A percentile compares a stretch with the other conserved stretches of the same genome.
Conservation (phyloP, 2,329 filamentous ascomycete species). For the Sclerotiophoma versabilis region DNA sequence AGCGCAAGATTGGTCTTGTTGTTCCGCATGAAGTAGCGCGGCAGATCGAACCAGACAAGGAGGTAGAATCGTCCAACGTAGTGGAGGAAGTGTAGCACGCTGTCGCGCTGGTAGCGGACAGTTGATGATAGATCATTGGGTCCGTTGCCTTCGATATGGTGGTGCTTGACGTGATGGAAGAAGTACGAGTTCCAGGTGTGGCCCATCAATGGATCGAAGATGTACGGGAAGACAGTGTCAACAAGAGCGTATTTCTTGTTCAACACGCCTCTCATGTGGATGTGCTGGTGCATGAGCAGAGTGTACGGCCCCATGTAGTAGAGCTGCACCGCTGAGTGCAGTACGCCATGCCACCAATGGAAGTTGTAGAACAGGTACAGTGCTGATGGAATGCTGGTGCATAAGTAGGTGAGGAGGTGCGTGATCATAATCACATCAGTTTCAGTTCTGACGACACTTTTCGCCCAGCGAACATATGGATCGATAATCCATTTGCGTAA, state of each 20-base stretch:
- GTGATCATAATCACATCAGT: constrained; percentile 82
- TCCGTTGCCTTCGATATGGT: constrained; percentile 83
- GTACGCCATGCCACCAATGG: constrained; percentile 69
- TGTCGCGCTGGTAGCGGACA: constrained; percentile 77
- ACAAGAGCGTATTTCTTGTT: constrained; percentile 62
- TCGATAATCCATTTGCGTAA: constrained; percentile 59
- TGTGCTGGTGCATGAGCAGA: constrained; percentile 84
- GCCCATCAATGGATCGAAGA: constrained; percentile 78
- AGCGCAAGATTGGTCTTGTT: constrained; percentile 63
- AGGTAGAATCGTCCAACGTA: constrained; percentile 79
- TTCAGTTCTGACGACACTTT: constrained; percentile 65
- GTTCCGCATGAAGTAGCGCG: constrained; percentile 73
- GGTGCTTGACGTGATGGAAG: constrained; percentile 86
- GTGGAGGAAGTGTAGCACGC: constrained; percentile 68
- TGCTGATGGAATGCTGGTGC: constrained; percentile 74
- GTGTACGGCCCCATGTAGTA: constrained; percentile 78
- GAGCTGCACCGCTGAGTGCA: constrained; percentile 70
- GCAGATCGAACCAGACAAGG: constrained; percentile 76
- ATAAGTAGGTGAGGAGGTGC: constrained; percentile 75
- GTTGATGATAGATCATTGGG: constrained; percentile 79
- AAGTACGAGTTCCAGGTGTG: constrained; percentile 88
- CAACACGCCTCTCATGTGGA: constrained; percentile 76
- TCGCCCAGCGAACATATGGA: constrained; percentile 66
- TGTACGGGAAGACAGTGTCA: constrained; percentile 73
- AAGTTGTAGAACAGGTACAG: constrained; percentile 70